Base-by-base conservation (phyloP, 805 yeast genomes). In the Nadsonia fulvescens region DNA sequence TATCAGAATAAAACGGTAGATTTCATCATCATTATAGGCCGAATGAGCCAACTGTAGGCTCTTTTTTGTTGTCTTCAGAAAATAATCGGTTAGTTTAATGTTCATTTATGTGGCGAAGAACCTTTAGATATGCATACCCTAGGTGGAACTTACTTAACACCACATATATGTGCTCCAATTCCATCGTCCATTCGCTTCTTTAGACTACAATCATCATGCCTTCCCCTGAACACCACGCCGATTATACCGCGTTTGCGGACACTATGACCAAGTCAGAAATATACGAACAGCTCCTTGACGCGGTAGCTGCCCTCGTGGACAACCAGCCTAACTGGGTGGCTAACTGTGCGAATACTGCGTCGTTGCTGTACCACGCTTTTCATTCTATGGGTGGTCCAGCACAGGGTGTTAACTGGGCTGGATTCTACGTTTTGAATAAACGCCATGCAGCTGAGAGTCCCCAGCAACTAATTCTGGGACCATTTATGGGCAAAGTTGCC, bases 401-500 rank as follows among this genome's bases (percentile, higher is more conserved):
- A 22, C 26, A 27, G 22, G 43, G 56, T 7, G 77, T 83, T 7
- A 86, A 86, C 47, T 86, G 98, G 98, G 68, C 92, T 0, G 98
- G 98, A 0, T 82, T 89, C 46, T 86, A 86, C 41, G 66, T 77
- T 2, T 37, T 58, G 10, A 60, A 66, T 28, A n/a, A n/a, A n/a
- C n/a, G n/a, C n/a, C n/a, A n/a, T n/a, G n/a, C n/a, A n/a, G 47
- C 54, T 3, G 40, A 45, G 8, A 46, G 42, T 14, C 24, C 38
- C 1, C 24, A 45, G 1, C 68, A 62, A 40, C 54, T 89, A 27
- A 59, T 78, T 12, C 54, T 86, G 19, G 98, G 91, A 1, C 98
- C 98, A 8, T 86, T 86, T 49, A 92, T 79, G 49, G 98, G 98
- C 4, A 81, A 81, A 47, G 95, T 86, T 3, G 96, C 96, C 0